Evolutionary conservation across 164 flowering plant species (phyloP), one percentile per base, ranked within the genome.

Genomic region (Magnolia officinalis): DNA sequence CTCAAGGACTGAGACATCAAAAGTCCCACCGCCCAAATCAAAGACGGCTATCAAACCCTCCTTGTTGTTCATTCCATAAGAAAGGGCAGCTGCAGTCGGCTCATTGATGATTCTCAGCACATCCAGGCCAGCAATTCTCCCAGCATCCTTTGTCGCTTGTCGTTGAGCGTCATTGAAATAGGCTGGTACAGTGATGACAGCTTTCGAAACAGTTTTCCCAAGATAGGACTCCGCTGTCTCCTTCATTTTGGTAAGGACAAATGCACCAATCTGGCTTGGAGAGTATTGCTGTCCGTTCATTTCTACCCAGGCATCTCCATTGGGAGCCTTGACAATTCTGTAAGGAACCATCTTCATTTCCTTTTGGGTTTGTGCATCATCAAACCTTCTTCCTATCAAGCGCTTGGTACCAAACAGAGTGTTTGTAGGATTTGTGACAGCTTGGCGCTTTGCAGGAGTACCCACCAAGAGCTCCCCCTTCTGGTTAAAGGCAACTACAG

Each of bases 1-100:
- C 70, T 83, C 88, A 20, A 83, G 64, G 63, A 85, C 77, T 0
- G 88, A 83, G 18, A 85, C 83, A 82, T 85, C 88, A 78, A 86
- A 86, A 1, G 88, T 86, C 21, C 88, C 88, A 50, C 88, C 87
- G 2, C 86, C 88, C 66, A 85, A 81, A 72, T 85, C 86, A 73
- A 82, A 83, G 20, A 85, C 87, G 2, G 82, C 84, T 6, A 85
- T 81, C 19, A 83, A 67, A 49, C 83, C 86, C 74, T 84, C 85
- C 73, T 86, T 82, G 50, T 82, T 82, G 64, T 79, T 76, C 74
- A 82, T 20, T 9, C 88, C 85, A 79, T 86, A 86, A 1, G 86
- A 82, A 70, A 86, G 83, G 5, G 88, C 85, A 71, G 86, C 88
- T 10, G 85, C 85, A 63, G 86, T 86, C 5, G 88, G 88, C 78